Evolutionary conservation across 495 filamentous ascomycete genomes (phyloP).

Genomic region (Pseudoneurospora amorphoporcata): DNA sequence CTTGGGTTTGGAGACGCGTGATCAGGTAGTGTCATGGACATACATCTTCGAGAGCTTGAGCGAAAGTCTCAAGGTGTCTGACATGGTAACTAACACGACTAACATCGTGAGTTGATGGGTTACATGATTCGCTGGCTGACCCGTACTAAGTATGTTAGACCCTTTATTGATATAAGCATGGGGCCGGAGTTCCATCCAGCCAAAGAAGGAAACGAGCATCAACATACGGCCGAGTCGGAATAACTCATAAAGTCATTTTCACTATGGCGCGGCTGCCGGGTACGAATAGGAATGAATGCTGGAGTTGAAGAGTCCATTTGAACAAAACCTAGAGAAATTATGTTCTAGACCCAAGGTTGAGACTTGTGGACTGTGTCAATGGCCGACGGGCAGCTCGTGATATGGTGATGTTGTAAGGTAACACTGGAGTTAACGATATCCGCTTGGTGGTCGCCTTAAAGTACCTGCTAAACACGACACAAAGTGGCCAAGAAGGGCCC

Average conservation of each 20-base stretch:
- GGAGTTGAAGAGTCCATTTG: slow-evolving; percentile 1
- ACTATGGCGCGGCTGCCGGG: slow-evolving; percentile 25
- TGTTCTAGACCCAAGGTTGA: not conserved
- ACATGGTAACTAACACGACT: slow-evolving; percentile 44
- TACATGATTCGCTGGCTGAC: slow-evolving; percentile 29
- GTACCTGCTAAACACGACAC: not conserved
- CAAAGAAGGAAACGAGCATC: not conserved
- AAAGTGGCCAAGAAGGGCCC: not conserved
- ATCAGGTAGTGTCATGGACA: slow-evolving; percentile 11
- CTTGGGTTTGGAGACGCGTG: not conserved
- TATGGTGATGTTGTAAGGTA: not conserved
- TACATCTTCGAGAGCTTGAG: slow-evolving; percentile 37
- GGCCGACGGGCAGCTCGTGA: not conserved
- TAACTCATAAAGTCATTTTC: slow-evolving; percentile 34
- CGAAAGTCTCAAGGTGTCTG: slow-evolving; percentile 38
- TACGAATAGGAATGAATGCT: slow-evolving; percentile 35
- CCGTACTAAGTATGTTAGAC: slow-evolving; percentile 30
- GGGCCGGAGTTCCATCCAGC: not conserved
- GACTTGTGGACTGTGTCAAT: not conserved
- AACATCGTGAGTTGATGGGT: slow-evolving; percentile 39
- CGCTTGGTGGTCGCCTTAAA: not conserved
- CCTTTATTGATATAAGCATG: not conserved
- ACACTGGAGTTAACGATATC: not conserved
- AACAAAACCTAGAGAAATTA: not conserved
- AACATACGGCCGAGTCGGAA: slow-evolving; percentile 37